These are phyloP conservation scores for Rostrohypoxylon terebratum DNA, from an alignment of 495 filamentous ascomycete genomes.

Conservation along the genomic window DNA sequence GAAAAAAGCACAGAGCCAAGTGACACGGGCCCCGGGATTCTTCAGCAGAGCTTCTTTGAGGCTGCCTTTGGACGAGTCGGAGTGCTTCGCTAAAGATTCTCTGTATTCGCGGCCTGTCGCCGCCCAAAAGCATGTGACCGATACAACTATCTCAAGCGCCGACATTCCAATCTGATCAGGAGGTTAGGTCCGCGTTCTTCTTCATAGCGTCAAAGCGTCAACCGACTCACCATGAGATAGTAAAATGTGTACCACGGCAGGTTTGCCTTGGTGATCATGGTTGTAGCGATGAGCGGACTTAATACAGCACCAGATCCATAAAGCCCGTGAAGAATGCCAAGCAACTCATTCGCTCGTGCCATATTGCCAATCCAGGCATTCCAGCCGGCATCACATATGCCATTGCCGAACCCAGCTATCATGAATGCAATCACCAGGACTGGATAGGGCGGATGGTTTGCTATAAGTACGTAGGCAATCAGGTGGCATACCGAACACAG, in stretches of 20 bases:
- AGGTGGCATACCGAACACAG: slow-evolving; percentile 73
- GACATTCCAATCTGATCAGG: slow-evolving; percentile 66
- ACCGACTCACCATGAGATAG: slow-evolving; percentile 61
- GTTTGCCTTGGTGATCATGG: slow-evolving; percentile 69
- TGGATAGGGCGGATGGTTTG: slow-evolving; percentile 77
- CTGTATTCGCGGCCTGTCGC: slow-evolving; percentile 72
- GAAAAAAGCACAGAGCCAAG: slow-evolving; percentile 83
- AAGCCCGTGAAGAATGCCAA: slow-evolving; percentile 77
- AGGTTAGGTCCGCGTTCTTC: slow-evolving; percentile 33
- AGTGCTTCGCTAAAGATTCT: slow-evolving; percentile 59
- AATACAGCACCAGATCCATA: slow-evolving; percentile 84
- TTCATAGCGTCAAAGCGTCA: neutral
- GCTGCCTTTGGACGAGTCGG: slow-evolving; percentile 46
- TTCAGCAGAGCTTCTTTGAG: slow-evolving; percentile 68
- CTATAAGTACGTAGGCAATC: slow-evolving; percentile 74
- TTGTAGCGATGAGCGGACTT: slow-evolving; percentile 80
- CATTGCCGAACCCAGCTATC: slow-evolving; percentile 77
- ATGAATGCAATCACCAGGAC: slow-evolving; percentile 78
- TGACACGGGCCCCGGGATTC: slow-evolving; percentile 60
- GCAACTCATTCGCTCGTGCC: slow-evolving; percentile 72
- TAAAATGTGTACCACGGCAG: slow-evolving; percentile 75
- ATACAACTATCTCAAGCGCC: slow-evolving; percentile 68
- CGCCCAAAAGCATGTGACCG: slow-evolving; percentile 72
- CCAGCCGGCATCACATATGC: slow-evolving; percentile 76
- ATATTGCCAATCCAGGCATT: slow-evolving; percentile 88